Conservation (phyloP, 768 basidiomycete genomes). For the Exsudoporus frostii region DNA sequence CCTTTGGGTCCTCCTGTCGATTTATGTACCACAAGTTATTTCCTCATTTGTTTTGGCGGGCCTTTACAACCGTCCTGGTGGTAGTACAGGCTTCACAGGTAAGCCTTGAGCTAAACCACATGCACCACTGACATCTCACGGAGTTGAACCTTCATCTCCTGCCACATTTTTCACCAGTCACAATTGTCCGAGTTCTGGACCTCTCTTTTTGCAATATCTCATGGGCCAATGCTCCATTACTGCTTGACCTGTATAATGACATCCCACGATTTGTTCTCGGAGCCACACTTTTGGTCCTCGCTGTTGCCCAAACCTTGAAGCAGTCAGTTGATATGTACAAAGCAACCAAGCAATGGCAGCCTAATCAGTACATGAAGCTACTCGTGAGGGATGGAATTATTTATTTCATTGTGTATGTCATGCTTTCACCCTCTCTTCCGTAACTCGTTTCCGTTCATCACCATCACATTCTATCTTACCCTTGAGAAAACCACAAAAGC, state of each 20-base stretch:
- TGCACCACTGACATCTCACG: background rate
- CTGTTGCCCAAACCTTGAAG: background rate
- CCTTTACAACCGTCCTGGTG: background rate
- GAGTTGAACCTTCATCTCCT: too few species aligned
- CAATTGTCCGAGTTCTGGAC: background rate
- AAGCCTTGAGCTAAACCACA: background rate
- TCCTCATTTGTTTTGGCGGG: background rate
- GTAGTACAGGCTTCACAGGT: background rate
- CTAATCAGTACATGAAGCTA: background rate
- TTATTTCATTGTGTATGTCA: background rate
- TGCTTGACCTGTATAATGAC: accelerated
- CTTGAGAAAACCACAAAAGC: background rate
- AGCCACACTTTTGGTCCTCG: background rate
- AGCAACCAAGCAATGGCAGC: background rate
- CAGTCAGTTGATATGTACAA: background rate
- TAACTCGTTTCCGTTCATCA: background rate
- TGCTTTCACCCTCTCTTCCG: accelerated
- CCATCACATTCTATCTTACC: background rate
- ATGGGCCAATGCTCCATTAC: accelerated
- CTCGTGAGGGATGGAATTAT: background rate
- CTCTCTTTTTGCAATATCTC: background rate
- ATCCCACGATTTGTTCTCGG: background rate
- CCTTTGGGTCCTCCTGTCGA: too few species aligned
- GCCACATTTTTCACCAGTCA: background rate
- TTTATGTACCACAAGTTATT: too few species aligned